Evolutionary conservation across 163 green algal genomes (phyloP).

Genomic region (Volvox carteri): DNA sequence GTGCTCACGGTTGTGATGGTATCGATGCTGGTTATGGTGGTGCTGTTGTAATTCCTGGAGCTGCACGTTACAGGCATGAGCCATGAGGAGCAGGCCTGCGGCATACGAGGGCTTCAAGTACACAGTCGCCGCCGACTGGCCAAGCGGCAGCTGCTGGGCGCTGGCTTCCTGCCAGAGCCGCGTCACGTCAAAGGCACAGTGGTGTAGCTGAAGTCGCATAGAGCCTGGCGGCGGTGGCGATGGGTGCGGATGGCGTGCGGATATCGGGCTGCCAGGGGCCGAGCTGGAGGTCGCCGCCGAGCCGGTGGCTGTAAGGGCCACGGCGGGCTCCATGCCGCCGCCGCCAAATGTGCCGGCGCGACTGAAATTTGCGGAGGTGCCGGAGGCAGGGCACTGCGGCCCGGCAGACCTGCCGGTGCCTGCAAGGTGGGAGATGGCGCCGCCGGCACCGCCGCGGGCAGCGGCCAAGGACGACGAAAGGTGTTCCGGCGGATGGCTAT

Average conservation of each 20-base stretch:
- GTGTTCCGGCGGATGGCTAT: background rate
- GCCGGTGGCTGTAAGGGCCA: background rate
- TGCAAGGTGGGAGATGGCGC: background rate
- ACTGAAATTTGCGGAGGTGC: background rate
- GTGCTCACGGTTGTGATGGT: background rate
- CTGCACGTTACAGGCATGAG: constrained; percentile 47
- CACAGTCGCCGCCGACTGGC: background rate
- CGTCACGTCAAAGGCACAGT: constrained; percentile 54
- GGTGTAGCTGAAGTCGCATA: constrained; percentile 49
- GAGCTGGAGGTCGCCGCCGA: background rate
- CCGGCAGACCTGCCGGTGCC: background rate
- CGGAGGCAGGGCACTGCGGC: background rate
- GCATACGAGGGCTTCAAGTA: constrained; percentile 50
- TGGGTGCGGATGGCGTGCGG: background rate
- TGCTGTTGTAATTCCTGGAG: constrained; percentile 9
- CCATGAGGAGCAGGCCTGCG: constrained; percentile 52
- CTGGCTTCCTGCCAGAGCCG: constrained; percentile 30
- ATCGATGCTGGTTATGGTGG: background rate
- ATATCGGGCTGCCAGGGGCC: background rate
- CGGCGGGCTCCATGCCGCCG: background rate
- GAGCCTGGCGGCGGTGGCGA: background rate
- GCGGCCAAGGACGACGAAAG: background rate
- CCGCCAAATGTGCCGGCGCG: background rate
- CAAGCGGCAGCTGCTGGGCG: background rate
- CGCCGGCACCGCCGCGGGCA: background rate